phyloP scores from a whole-genome alignment of 768 basidiomycete species.

The Boletus sp. region DNA sequence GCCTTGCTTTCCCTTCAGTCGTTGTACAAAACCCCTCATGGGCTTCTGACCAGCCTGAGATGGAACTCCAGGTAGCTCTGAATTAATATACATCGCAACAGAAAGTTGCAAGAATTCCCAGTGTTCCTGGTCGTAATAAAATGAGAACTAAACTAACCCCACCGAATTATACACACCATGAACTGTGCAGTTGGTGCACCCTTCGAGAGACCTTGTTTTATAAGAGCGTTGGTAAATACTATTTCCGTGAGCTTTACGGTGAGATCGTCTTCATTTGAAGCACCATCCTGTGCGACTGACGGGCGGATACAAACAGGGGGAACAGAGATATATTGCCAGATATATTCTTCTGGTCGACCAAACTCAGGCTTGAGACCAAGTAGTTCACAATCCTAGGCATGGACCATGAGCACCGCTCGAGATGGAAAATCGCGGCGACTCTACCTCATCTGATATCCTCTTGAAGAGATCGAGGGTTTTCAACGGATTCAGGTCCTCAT shows the following conservation, averaged over 20 bases:
- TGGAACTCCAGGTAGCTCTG: conserved; percentile 90
- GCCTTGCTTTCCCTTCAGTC: conserved; percentile 97
- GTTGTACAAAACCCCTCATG: conserved; percentile 95
- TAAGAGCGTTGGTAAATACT: conserved; percentile 88
- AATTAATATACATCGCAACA: conserved; percentile 98
- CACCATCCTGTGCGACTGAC: conserved; percentile 95
- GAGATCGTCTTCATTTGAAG: conserved; percentile 97
- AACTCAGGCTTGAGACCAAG: conserved; percentile 84
- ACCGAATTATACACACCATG: conserved; percentile 52
- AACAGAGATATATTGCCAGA: conserved; percentile 99
- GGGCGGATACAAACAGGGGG: conserved; percentile 97
- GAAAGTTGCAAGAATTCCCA: conserved; percentile 97
- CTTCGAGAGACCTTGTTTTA: conserved; percentile 84
- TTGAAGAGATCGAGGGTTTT: conserved; percentile 91
- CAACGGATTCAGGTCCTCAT: conserved; percentile 92
- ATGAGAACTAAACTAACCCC: conserved; percentile 1
- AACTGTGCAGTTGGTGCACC: conserved; percentile 86
- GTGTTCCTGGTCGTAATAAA: conserved; percentile 62
- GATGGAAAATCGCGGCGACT: conserved; percentile 1
- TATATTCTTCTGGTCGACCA: conserved; percentile 93
- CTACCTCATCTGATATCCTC: conserved; percentile 86
- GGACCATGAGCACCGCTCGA: neutral
- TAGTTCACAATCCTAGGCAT: conserved; percentile 83
- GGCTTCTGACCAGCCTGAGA: conserved; percentile 88
- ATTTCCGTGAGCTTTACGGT: conserved; percentile 98